Conservation (phyloP, 2,329 filamentous ascomycete genomes). For the Trichoderma sp. region DNA sequence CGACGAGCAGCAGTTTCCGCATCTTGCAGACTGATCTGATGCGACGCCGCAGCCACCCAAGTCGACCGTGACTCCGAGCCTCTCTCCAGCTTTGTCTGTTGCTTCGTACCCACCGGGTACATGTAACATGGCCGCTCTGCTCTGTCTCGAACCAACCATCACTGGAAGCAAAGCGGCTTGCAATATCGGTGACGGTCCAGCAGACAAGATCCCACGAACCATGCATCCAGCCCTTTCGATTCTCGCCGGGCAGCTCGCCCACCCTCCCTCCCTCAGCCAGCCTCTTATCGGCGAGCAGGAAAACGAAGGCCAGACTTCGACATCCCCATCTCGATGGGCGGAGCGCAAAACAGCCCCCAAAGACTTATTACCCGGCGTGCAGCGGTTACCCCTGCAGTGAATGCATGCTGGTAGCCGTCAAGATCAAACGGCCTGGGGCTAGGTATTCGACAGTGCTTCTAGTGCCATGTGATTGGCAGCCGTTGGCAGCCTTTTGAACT, state of each 20-base stretch:
- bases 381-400: constrained; percentile 26
- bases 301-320: constrained; percentile 15
- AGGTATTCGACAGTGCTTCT: constrained; percentile 12
- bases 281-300: constrained; percentile 18
- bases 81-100: not conserved
- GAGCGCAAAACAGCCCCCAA: constrained; percentile 22
- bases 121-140: too few relatives aligned
- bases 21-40: constrained; percentile 9
- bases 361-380: constrained; percentile 26
- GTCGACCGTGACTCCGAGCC: not conserved
- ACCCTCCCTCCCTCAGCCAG: not conserved
- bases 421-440: constrained; percentile 23
- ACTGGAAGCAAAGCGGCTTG: not conserved
- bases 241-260: not conserved
- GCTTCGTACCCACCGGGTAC: not conserved
- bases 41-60: not conserved
- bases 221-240: constrained; percentile 8
- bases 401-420: constrained; percentile 29
- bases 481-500: constrained; percentile 19
- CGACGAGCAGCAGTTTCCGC: constrained; percentile 1
- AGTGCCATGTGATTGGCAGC: constrained; percentile 24
- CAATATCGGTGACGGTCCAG: not conserved
- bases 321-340: constrained; percentile 15
- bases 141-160: not conserved
- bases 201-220: not conserved